Conservation (phyloP, 352 stramenopile genomes). For the Pythium apleroticum region DNA sequence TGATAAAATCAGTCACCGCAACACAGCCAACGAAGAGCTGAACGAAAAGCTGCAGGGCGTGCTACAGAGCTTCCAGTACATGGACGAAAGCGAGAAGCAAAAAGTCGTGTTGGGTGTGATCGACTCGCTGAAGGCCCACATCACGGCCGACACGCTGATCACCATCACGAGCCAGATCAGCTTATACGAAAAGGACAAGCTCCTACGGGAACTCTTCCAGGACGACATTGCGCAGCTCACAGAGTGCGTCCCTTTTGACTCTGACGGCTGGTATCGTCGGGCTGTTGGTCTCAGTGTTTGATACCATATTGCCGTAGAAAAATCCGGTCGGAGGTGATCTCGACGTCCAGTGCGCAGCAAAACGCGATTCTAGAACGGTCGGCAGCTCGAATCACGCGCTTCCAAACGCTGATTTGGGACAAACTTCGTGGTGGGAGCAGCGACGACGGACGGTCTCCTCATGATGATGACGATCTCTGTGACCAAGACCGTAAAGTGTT, state of each 20-base stretch:
- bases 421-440: constrained; percentile 20
- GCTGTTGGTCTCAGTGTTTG: too few species aligned
- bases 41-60: constrained; percentile 48
- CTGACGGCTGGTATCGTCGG: too few species aligned
- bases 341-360: constrained; percentile 56
- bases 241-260: constrained; percentile 33
- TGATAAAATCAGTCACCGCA: constrained; percentile 54
- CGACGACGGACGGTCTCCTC: neutral
- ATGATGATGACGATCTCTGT: constrained; percentile 47
- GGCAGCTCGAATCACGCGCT: constrained; percentile 52
- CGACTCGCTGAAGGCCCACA: constrained; percentile 42
- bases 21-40: constrained; percentile 44
- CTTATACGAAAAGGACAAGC: constrained; percentile 54
- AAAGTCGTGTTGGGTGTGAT: constrained; percentile 50
- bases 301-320: constrained; percentile 28
- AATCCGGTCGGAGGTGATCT: constrained; percentile 46
- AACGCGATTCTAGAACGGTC: constrained; percentile 64
- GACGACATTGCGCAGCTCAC: constrained; percentile 55
- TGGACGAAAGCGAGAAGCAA: constrained; percentile 58
- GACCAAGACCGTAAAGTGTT: constrained; percentile 68
- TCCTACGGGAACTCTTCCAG: constrained; percentile 49
- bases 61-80: constrained; percentile 59
- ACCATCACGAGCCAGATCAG: constrained; percentile 55
- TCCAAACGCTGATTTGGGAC: constrained; percentile 49
- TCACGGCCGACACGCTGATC: constrained; percentile 48